Base-by-base conservation (phyloP, 2,329 filamentous ascomycete genomes). In the Annulohypoxylon truncatum region DNA sequence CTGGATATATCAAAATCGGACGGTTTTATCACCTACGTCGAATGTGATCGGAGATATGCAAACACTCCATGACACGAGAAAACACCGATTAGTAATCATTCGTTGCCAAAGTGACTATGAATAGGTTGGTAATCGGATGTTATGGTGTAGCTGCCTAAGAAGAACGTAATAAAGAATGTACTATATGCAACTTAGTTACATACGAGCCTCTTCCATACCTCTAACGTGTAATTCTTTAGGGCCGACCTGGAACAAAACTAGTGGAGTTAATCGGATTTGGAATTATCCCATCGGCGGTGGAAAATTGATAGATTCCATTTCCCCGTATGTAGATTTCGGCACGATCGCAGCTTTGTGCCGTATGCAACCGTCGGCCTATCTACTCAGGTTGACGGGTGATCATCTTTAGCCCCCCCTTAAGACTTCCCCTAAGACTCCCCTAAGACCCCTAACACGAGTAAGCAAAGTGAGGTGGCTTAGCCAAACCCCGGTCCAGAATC, bases 321-420 rank as follows among this genome's bases (percentile, higher is more conserved):
- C 38, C 18, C 29, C 50, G 29, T 24, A 52, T 52, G 50, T 52
- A 20, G 50, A 24, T 24, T 52, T 52, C 50, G 50, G 50, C 31
- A 52, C 22, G 7, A n/a, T 42, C 10, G 20, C 31, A 29, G 22
- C 22, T 26, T 22, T 53, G 51, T 42, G 51, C 51, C 33, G 51
- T 53, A 53, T 53, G 51, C 51, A 38, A 46, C 52, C 38, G 40
- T 55, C 52, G 52, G 40, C 24, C 38, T 33, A 55, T 55, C 18
- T 26, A 29, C 15, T 24, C 8, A 33, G 13, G 15, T 26, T 18
- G 15, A 44, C 52, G 20, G 15, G 26, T 55, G 52, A 46, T 38
- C 52, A 29, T 28, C 35, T 20, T 4, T n/a, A 28, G 15, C 40
- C 15, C 20, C 24, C n/a, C n/a, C n/a, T n/a, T n/a, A n/a, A n/a